Conservation (phyloP, 78 protist genomes). For the Speleostelium caveatum region DNA sequence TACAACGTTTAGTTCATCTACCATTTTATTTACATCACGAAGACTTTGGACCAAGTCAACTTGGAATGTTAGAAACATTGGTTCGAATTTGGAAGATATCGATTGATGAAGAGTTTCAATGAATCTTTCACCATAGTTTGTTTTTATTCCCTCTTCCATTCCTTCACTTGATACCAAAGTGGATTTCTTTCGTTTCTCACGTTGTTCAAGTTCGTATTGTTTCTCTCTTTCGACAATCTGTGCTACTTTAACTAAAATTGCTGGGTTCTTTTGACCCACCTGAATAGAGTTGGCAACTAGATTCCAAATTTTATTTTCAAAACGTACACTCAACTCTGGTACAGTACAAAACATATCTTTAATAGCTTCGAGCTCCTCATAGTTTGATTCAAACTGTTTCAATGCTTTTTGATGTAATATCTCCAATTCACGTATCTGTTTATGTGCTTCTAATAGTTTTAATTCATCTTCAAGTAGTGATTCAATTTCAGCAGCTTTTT, state of each 20-base stretch:
- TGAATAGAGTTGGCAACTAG: conserved; percentile 24
- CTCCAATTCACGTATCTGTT: conserved; percentile 52
- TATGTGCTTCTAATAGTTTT: conserved; percentile 35
- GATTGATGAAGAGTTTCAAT: conserved; percentile 21
- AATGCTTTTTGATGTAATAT: conserved; percentile 66
- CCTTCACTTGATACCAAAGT: conserved; percentile 26
- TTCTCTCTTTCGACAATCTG: conserved; percentile 71
- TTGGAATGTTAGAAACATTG: conserved; percentile 55
- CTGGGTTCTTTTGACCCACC: conserved; percentile 25
- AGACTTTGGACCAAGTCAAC: conserved; percentile 34
- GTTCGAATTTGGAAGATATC: conserved; percentile 46
- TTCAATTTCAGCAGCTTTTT: conserved; percentile 71
- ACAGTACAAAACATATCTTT: conserved; percentile 68
- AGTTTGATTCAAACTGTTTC: conserved; percentile 68
- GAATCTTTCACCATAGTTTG: conserved; percentile 58
- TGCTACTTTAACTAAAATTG: conserved; percentile 62
- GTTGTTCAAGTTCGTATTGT: conserved; percentile 22
- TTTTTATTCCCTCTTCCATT: conserved; percentile 1
- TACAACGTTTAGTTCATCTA: conserved; percentile 35
- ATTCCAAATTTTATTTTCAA: conserved; percentile 68
- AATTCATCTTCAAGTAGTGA: conserved; percentile 33
- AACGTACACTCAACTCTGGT: conserved; percentile 23
- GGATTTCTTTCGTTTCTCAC: conserved; percentile 13
- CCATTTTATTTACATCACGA: conserved; percentile 61
- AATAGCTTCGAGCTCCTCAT: conserved; percentile 57